Percentiles rank a stretch among this genome's conserved stretches.
These are phyloP conservation scores for Scleroderma citrinum DNA, from an alignment of 768 basidiomycete genomes.

Conservation along the genomic window DNA sequence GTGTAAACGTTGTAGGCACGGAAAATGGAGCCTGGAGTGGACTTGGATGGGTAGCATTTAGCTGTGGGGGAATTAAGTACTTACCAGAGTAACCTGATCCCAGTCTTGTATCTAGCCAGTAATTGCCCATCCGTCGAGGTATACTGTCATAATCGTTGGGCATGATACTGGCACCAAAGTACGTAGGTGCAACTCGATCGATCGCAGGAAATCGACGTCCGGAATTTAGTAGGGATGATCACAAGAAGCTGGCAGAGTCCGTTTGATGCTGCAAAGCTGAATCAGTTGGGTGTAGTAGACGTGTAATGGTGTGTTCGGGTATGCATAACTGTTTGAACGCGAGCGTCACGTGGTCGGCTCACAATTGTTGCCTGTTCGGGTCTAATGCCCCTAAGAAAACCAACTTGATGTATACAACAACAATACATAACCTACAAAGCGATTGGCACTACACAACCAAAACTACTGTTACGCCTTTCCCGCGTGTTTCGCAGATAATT, in stretches of 20 bases:
- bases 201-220: background rate
- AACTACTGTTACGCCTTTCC: constrained; percentile 14
- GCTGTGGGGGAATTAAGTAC: constrained; percentile 9
- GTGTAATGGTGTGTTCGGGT: no score
- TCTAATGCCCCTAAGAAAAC: background rate
- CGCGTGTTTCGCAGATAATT: constrained; percentile 11
- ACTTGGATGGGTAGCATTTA: background rate
- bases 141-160: constrained; percentile 8
- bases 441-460: background rate
- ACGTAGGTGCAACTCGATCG: background rate
- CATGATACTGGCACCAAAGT: constrained; percentile 9
- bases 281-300: no score
- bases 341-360: constrained; percentile 24
- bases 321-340: constrained; percentile 9
- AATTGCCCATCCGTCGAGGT: constrained; percentile 50
- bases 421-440: no score
- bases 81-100: constrained; percentile 73
- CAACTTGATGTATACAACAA: no score
- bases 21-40: constrained; percentile 62
- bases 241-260: background rate
- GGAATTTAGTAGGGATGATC: background rate
- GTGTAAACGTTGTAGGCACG: constrained; percentile 54
- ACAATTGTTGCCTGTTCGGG: background rate
- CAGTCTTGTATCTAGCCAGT: constrained; percentile 49
- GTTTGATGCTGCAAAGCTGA: no score